Evolutionary conservation across 2,329 filamentous ascomycete species (phyloP).

Genomic region (Aureobasidium sp.): DNA sequence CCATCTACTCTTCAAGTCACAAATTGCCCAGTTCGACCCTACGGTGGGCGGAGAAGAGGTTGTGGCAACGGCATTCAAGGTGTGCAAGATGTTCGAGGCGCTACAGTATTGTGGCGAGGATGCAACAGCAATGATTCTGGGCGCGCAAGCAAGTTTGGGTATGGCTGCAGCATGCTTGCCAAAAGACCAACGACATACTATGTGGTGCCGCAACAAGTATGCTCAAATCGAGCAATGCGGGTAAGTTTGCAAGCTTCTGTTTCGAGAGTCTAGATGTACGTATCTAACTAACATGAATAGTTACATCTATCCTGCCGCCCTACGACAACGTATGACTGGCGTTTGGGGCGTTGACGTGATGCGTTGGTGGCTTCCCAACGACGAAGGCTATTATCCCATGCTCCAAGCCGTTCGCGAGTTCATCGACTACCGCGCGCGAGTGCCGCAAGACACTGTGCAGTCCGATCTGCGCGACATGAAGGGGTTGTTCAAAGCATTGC

Average conservation of each 20-base stretch:
- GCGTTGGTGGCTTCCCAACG: conserved; percentile 84
- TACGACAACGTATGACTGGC: conserved; percentile 68
- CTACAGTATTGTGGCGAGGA: conserved; percentile 64
- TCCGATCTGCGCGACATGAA: conserved; percentile 29
- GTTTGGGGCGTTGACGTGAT: conserved; percentile 66
- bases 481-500: conserved; percentile 34
- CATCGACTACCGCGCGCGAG: conserved; percentile 40
- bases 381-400: conserved; percentile 66
- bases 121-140: conserved; percentile 62
- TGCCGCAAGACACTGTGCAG: conserved; percentile 21
- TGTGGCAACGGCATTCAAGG: conserved; percentile 55
- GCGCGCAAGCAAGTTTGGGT: conserved; percentile 67
- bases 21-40: conserved; percentile 50
- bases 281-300: conserved; percentile 39
- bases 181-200: conserved; percentile 61
- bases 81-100: conserved; percentile 73
- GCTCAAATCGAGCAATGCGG: conserved; percentile 70
- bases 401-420: conserved; percentile 72
- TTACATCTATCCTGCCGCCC: conserved; percentile 71
- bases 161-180: conserved; percentile 76
- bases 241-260: conserved; percentile 45
- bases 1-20: conserved; percentile 71
- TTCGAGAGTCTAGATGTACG: background rate
- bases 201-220: conserved; percentile 75
- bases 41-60: conserved; percentile 45